These are phyloP conservation scores for Torulaspora quercuum DNA, from an alignment of 805 yeast species.

Conservation along the genomic window DNA sequence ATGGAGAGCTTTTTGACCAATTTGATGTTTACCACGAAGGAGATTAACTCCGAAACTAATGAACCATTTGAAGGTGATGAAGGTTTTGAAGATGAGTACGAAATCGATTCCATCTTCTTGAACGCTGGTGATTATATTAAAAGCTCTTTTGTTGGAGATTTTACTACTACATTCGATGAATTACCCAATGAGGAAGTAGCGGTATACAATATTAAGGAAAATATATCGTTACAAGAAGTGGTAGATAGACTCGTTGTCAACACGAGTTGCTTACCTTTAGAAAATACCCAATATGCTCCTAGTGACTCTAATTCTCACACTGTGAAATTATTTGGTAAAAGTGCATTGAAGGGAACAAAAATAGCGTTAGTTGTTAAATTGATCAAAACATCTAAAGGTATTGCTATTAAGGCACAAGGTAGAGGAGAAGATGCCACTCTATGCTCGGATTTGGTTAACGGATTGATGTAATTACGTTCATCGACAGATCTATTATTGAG, in stretches of 20 bases:
- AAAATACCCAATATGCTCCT: constrained; percentile 63
- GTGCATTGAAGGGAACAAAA: constrained; percentile 38
- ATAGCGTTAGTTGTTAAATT: constrained; percentile 54
- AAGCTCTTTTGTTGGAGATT: constrained; percentile 76
- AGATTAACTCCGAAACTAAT: constrained; percentile 69
- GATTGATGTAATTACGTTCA: constrained; percentile 22
- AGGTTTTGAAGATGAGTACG: constrained; percentile 92
- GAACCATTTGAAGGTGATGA: constrained; percentile 65
- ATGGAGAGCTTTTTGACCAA: constrained; percentile 58
- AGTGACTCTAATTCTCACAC: constrained; percentile 56
- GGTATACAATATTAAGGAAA: constrained; percentile 60
- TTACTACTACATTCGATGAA: constrained; percentile 70
- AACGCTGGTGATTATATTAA: constrained; percentile 73
- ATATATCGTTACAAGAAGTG: constrained; percentile 50
- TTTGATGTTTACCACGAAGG: constrained; percentile 72
- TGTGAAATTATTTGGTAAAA: constrained; percentile 80
- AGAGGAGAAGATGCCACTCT: constrained; percentile 47
- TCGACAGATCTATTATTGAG: constrained; percentile 6
- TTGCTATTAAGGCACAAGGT: constrained; percentile 56
- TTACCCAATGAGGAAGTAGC: constrained; percentile 58
- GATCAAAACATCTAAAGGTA: constrained; percentile 48
- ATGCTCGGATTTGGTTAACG: constrained; percentile 31
- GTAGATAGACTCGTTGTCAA: constrained; percentile 50
- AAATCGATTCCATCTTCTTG: constrained; percentile 73
- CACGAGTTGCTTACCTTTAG: constrained; percentile 69